A percentile compares a stretch with the other conserved stretches of the same genome.
These are phyloP conservation scores for Rhizoclosmatium sp. DNA, from an alignment of 192 early-diverging fungal genomes.

Conservation along the genomic window DNA sequence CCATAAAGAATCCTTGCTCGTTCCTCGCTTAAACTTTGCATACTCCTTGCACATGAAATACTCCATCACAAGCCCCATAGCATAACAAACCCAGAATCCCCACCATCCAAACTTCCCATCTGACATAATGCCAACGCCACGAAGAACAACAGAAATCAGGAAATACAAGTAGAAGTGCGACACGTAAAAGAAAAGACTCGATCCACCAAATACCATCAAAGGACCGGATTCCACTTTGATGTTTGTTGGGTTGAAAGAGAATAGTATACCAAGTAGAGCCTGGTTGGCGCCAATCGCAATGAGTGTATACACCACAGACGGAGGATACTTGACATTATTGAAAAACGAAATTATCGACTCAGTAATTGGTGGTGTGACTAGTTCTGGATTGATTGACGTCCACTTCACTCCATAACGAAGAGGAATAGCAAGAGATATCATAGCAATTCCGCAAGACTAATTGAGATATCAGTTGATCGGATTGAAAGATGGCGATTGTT, in stretches of 20 bases:
- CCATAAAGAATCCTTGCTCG: constrained; percentile 28
- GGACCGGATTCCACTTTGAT: background rate
- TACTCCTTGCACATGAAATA: constrained; percentile 21
- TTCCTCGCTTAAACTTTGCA: constrained; percentile 16
- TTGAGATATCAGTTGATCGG: background rate
- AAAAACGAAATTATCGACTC: constrained; percentile 47
- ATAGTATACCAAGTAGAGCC: constrained; percentile 35
- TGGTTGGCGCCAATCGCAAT: constrained; percentile 45
- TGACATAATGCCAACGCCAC: background rate
- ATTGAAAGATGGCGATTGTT: background rate
- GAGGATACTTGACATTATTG: constrained; percentile 56
- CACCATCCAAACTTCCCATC: background rate
- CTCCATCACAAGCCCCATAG: background rate
- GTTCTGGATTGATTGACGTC: constrained; percentile 53
- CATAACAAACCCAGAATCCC: constrained; percentile 23
- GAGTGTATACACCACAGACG: constrained; percentile 44
- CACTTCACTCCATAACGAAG: constrained; percentile 42
- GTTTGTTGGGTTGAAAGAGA: constrained; percentile 20
- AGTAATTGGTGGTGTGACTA: constrained; percentile 33
- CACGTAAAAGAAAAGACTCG: constrained; percentile 22
- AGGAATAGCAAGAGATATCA: constrained; percentile 44
- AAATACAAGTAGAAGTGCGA: constrained; percentile 24
- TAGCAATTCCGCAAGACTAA: constrained; percentile 33
- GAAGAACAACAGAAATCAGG: background rate
- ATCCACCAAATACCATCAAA: constrained; percentile 12